Conservation (phyloP, 257 asterid species). For the Cordia subcordata region DNA sequence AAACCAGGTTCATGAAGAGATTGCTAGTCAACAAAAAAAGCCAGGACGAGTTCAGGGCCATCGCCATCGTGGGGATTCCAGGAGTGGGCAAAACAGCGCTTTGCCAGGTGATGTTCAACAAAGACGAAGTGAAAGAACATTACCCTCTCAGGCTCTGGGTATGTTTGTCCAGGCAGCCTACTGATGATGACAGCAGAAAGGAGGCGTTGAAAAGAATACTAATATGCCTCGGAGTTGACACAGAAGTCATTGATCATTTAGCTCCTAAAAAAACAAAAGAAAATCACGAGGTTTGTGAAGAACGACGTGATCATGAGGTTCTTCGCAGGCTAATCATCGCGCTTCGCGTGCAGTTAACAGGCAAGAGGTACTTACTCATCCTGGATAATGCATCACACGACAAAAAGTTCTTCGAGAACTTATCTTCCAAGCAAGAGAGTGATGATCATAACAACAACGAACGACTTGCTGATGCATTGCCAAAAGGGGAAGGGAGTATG, state of each 20-base stretch:
- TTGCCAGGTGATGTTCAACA: slow-evolving; percentile 28
- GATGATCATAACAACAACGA: not conserved
- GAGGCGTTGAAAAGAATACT: slow-evolving; percentile 30
- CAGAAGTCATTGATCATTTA: not conserved
- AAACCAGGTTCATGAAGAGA: slow-evolving; percentile 33
- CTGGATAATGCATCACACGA: slow-evolving; percentile 32
- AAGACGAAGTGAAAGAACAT: slow-evolving; percentile 22
- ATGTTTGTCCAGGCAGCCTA: slow-evolving; percentile 30
- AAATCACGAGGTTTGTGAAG: no score
- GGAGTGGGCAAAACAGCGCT: slow-evolving; percentile 51
- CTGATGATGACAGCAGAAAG: slow-evolving; percentile 13
- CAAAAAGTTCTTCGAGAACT: slow-evolving; percentile 2
- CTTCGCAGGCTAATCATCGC: slow-evolving; percentile 19
- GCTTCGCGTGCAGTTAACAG: slow-evolving; percentile 28
- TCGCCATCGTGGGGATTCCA: slow-evolving; percentile 38
- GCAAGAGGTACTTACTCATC: slow-evolving; percentile 33
- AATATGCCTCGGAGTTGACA: slow-evolving; percentile 33
- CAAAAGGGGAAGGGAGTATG: slow-evolving; percentile 28
- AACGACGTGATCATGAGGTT: slow-evolving; percentile 10
- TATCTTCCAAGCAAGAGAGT: slow-evolving; percentile 5
- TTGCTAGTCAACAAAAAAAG: slow-evolving; percentile 20
- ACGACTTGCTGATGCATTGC: slow-evolving; percentile 28
- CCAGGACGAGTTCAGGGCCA: slow-evolving; percentile 15
- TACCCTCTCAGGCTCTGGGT: slow-evolving; percentile 42
- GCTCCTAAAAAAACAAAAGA: not conserved